Percentiles rank a stretch among this genome's conserved stretches.
phyloP scores from a whole-genome alignment of 257 asterid species.

The Solanum ossicruentum region DNA sequence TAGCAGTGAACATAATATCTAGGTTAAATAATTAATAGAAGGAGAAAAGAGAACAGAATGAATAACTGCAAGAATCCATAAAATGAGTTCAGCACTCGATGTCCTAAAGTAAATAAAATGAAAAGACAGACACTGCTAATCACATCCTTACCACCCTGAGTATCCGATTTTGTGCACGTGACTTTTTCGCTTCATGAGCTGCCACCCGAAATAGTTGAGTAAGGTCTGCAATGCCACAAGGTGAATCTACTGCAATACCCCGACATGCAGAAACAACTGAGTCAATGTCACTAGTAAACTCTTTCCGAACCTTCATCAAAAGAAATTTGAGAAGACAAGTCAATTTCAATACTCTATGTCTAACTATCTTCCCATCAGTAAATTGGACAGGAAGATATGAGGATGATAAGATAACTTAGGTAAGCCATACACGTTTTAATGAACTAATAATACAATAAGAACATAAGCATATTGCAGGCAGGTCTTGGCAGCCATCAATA shows the following conservation, averaged over 20 bases:
- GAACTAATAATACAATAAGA: not conserved
- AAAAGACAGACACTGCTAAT: not conserved
- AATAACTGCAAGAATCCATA: not conserved
- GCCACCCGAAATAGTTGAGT: conserved; percentile 78
- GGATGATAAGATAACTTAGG: not conserved
- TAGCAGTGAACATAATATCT: not conserved
- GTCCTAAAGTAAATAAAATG: not conserved
- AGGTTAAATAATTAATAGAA: not conserved
- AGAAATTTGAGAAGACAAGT: conserved; percentile 1
- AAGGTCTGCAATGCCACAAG: conserved; percentile 65
- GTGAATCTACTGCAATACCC: conserved; percentile 37
- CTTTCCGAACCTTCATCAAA: conserved; percentile 59
- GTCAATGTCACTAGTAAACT: conserved; percentile 74
- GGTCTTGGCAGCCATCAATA: not conserved
- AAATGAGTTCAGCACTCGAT: not conserved
- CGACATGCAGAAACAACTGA: conserved; percentile 53
- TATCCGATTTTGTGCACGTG: conserved; percentile 72
- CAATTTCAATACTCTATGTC: not conserved
- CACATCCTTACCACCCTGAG: conserved; percentile 68
- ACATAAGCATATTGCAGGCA: not conserved
- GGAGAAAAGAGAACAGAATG: not conserved
- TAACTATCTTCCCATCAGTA: not conserved
- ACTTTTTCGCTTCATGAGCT: conserved; percentile 84
- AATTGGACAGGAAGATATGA: not conserved
- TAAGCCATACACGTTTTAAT: not conserved